These are phyloP conservation scores for Candida sp. DNA, from an alignment of 1,139 yeast genomes.

Conservation along the genomic window DNA sequence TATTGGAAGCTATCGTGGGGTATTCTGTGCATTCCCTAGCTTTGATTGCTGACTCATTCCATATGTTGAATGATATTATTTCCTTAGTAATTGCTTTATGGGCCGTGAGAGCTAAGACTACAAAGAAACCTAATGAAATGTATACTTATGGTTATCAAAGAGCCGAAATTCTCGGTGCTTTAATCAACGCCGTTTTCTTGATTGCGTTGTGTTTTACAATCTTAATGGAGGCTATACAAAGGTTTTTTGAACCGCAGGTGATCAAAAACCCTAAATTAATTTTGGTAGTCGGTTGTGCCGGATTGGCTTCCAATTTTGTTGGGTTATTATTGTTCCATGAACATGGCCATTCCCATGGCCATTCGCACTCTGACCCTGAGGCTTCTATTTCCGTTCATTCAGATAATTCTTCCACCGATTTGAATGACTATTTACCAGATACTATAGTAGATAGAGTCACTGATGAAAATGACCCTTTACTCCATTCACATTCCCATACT, in stretches of 20 bases:
- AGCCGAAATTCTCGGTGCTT: conserved; percentile 93
- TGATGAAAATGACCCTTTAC: conserved; percentile 28
- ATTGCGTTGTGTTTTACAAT: conserved; percentile 92
- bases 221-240: conserved; percentile 87
- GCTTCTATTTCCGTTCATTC: conserved; percentile 15
- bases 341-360: conserved; percentile 71
- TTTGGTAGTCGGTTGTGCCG: conserved; percentile 77
- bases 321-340: conserved; percentile 91
- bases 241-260: conserved; percentile 77
- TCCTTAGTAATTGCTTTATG: conserved; percentile 88
- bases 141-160: conserved; percentile 97
- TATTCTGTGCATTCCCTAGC: conserved; percentile 92
- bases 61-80: conserved; percentile 93
- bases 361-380: conserved; percentile 18
- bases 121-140: conserved; percentile 77
- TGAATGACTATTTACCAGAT: conserved; percentile 37
- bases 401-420: conserved; percentile 18
- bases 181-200: conserved; percentile 88
- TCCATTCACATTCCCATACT: conserved; percentile 8
- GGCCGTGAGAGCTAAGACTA: conserved; percentile 92
- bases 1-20: conserved; percentile 81
- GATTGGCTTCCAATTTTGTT: conserved; percentile 74
- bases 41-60: conserved; percentile 93
- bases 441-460: conserved; percentile 31
- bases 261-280: conserved; percentile 80